A percentile compares a stretch with the other conserved stretches of the same genome.
These are phyloP conservation scores for Pichia insulana DNA, from an alignment of 805 yeast species.

Conservation along the genomic window DNA sequence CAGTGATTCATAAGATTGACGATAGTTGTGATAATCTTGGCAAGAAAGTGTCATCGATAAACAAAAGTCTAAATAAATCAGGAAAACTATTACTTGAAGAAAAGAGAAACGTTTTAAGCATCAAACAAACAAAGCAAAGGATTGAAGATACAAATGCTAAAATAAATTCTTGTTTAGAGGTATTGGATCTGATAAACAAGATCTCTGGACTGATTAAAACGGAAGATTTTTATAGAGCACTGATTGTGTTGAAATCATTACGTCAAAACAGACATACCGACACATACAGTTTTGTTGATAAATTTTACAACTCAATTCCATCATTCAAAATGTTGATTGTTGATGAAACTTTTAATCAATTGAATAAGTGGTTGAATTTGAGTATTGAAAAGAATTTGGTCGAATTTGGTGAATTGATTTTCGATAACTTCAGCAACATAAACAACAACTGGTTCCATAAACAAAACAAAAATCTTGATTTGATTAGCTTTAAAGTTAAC, in stretches of 20 bases:
- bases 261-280: constrained; percentile 54
- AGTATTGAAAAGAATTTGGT: constrained; percentile 53
- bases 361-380: constrained; percentile 56
- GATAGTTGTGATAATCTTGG: constrained; percentile 47
- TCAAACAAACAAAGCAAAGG: constrained; percentile 56
- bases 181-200: constrained; percentile 77
- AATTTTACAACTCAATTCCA: constrained; percentile 71
- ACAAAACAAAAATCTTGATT: constrained; percentile 35
- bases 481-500: constrained; percentile 59
- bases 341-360: constrained; percentile 60
- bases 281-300: constrained; percentile 64
- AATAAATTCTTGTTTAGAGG: constrained; percentile 66
- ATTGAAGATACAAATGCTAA: constrained; percentile 65
- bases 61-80: constrained; percentile 48
- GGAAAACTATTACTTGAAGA: constrained; percentile 56
- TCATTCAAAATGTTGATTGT: constrained; percentile 61
- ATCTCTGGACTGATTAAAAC: constrained; percentile 72
- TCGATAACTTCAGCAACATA: constrained; percentile 45
- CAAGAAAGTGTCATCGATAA: constrained; percentile 47
- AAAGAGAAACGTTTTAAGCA: constrained; percentile 49
- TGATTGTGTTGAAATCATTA: constrained; percentile 72
- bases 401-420: constrained; percentile 49
- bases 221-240: constrained; percentile 74
- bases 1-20: constrained; percentile 54
- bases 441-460: constrained; percentile 50